phyloP scores from a whole-genome alignment of 495 filamentous ascomycete species.

The Daldinia childiae region DNA sequence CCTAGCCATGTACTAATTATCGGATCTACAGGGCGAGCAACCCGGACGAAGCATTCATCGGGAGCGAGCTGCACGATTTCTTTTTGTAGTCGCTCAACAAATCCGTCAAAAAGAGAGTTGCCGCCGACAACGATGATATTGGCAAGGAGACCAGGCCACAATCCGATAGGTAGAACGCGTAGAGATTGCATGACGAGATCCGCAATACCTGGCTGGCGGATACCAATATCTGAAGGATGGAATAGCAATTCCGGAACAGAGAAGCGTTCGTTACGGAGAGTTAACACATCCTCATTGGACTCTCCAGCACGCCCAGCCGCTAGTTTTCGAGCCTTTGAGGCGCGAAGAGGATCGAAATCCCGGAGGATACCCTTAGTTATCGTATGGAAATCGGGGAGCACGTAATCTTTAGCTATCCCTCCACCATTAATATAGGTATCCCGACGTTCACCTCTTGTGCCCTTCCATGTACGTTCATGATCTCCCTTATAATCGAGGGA shows the following conservation, averaged over 20 bases:
- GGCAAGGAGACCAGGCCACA: conserved; percentile 81
- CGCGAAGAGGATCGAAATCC: conserved; percentile 73
- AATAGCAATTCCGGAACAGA: conserved; percentile 91
- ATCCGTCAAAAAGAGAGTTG: conserved; percentile 80
- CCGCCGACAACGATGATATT: conserved; percentile 93
- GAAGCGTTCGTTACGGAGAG: conserved; percentile 91
- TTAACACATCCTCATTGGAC: conserved; percentile 81
- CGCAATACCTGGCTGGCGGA: conserved; percentile 84
- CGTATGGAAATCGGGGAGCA: conserved; percentile 89
- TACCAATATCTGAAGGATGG: conserved; percentile 83
- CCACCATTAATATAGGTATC: conserved; percentile 59
- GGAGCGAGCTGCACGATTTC: conserved; percentile 81
- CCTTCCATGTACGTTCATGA: conserved; percentile 86
- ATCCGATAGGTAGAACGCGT: conserved; percentile 73
- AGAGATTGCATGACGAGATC: conserved; percentile 84
- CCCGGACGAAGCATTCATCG: conserved; percentile 77
- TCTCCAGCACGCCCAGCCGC: conserved; percentile 61
- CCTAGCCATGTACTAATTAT: conserved; percentile 86
- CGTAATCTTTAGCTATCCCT: conserved; percentile 89
- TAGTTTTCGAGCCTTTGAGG: conserved; percentile 65
- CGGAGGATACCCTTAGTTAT: conserved; percentile 75
- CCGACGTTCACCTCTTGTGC: conserved; percentile 65
- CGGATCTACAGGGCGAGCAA: conserved; percentile 76
- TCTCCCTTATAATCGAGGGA: conserved; percentile 80
- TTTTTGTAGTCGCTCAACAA: conserved; percentile 81